Evolutionary conservation across 1,284 basidiomycete species (phyloP).

Genomic region (Inonotus hispidus): DNA sequence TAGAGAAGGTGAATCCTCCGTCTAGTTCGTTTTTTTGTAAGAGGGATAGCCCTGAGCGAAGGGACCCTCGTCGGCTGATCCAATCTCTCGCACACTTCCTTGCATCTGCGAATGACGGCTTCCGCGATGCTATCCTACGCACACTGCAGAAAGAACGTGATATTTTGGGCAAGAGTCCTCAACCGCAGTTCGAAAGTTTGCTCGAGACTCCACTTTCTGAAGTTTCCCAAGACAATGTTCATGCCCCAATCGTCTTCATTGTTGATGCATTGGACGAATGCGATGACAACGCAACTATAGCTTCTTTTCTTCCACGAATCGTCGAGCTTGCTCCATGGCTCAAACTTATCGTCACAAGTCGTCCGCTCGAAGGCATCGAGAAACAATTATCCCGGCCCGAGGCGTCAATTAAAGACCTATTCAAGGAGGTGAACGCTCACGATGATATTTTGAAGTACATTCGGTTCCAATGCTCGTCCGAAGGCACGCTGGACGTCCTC

Average conservation of each 20-base stretch:
- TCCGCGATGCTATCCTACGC: not conserved
- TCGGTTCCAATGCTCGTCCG: not conserved
- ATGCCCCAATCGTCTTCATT: not conserved
- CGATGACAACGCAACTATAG: not conserved
- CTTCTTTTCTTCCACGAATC: not conserved
- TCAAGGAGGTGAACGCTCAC: not conserved
- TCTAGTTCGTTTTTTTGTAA: conserved; percentile 21
- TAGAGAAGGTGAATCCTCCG: conserved; percentile 26
- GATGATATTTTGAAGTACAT: not conserved
- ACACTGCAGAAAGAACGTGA: not conserved
- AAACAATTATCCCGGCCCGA: not conserved
- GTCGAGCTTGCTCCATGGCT: not conserved
- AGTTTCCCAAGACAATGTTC: not conserved
- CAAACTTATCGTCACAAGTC: conserved; percentile 7
- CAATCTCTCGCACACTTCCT: not conserved
- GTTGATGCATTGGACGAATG: conserved; percentile 18
- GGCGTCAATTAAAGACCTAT: too few species aligned
- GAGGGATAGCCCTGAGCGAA: not conserved
- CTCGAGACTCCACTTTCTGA: not conserved
- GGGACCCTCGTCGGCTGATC: not conserved
- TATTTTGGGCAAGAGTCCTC: not conserved
- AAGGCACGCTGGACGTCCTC: conserved; percentile 23
- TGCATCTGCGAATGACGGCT: not conserved
- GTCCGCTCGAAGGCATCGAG: not conserved
- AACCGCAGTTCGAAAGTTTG: conserved; percentile 3